Evolutionary conservation across 345 rosid species (phyloP).

Genomic region (Turnera subulata): DNA sequence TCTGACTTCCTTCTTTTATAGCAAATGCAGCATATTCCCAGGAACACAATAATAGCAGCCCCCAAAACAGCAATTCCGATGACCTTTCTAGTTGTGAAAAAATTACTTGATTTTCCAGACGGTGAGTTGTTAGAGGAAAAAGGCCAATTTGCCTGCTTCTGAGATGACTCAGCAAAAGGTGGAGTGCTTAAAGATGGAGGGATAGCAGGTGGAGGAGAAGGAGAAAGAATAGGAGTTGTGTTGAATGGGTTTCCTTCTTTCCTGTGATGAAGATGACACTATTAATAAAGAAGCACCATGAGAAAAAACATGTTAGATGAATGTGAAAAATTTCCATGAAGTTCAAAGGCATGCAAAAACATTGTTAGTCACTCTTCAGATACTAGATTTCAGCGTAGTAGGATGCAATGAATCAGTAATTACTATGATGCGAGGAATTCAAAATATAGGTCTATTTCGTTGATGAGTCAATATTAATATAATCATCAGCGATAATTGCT

Average conservation of each 20-base stretch:
- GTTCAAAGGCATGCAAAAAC: too few species aligned
- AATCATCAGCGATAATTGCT: neutral
- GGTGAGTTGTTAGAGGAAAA: constrained; percentile 25
- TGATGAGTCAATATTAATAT: neutral
- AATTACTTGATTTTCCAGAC: constrained; percentile 33
- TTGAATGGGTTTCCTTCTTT: constrained; percentile 94
- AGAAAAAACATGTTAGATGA: neutral
- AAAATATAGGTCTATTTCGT: too few species aligned
- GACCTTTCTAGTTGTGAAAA: constrained; percentile 39
- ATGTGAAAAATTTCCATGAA: too few species aligned
- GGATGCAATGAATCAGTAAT: too few species aligned
- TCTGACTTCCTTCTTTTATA: constrained; percentile 34
- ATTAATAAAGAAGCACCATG: constrained; percentile 1
- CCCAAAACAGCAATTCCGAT: constrained; percentile 43
- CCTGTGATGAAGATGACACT: constrained; percentile 36
- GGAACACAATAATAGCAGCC: constrained; percentile 27
- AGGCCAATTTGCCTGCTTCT: constrained; percentile 13
- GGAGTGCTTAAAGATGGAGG: constrained; percentile 43
- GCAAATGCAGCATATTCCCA: constrained; percentile 46
- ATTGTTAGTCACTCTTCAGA: too few species aligned
- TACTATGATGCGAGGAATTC: neutral
- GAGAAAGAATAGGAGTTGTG: constrained; percentile 57
- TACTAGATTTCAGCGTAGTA: neutral
- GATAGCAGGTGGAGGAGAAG: constrained; percentile 53
- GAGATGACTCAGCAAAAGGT: constrained; percentile 36